A percentile compares a stretch with the other conserved stretches of the same genome.
These are phyloP conservation scores for Hortiboletus rubellus DNA, from an alignment of 1,284 basidiomycete genomes.

Conservation along the genomic window DNA sequence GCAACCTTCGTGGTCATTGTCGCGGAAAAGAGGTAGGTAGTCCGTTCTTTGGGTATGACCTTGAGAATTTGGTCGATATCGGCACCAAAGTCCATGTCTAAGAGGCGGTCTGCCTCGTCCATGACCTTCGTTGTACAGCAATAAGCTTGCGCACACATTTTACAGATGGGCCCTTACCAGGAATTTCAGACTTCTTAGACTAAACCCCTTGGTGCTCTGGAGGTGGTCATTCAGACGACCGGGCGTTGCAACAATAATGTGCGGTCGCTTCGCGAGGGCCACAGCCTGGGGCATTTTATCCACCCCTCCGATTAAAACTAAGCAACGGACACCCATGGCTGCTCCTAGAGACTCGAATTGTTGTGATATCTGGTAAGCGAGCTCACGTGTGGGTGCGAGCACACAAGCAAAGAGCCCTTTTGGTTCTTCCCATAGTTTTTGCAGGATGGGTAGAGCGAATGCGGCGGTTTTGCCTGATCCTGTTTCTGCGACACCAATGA, in stretches of 20 bases:
- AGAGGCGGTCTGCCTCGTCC: constrained; percentile 95
- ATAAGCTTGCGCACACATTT: constrained; percentile 5
- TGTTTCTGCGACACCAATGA: constrained; percentile 97
- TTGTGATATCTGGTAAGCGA: constrained; percentile 98
- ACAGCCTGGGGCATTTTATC: constrained; percentile 94
- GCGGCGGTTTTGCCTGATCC: constrained; percentile 99
- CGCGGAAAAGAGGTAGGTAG: constrained; percentile 96
- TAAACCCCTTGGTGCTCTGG: constrained; percentile 98
- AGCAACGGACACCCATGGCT: constrained; percentile 90
- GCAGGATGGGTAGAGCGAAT: constrained; percentile 94
- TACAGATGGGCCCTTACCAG: constrained; percentile 53
- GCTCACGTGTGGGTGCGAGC: constrained; percentile 93
- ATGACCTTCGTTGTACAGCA: constrained; percentile 61
- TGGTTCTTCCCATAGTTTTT: constrained; percentile 96
- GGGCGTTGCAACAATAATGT: constrained; percentile 97
- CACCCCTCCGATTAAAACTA: constrained; percentile 94
- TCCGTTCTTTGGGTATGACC: constrained; percentile 91
- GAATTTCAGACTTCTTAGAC: constrained; percentile 84
- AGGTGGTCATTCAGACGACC: constrained; percentile 95
- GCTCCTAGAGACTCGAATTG: constrained; percentile 94
- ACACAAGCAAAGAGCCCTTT: constrained; percentile 93
- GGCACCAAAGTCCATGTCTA: constrained; percentile 98
- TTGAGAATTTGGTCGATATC: constrained; percentile 98
- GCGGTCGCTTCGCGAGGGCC: constrained; percentile 90
- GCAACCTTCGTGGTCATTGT: constrained; percentile 99